Evolutionary conservation across 345 rosid genomes (phyloP).

Genomic region (Gossypium anomalum): DNA sequence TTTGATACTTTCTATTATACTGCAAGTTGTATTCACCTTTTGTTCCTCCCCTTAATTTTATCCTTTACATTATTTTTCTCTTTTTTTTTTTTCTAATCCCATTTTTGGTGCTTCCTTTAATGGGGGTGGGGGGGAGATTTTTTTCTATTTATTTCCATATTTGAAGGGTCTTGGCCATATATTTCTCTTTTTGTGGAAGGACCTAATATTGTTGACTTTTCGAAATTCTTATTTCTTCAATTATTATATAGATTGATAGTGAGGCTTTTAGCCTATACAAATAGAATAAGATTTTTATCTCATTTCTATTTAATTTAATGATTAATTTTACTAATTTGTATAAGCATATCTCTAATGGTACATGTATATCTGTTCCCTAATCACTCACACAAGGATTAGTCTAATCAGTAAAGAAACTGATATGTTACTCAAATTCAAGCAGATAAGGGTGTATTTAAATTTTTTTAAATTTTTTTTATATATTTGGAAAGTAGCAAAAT

Average conservation of each 20-base stretch:
- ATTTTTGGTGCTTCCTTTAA: not conserved
- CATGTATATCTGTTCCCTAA: not conserved
- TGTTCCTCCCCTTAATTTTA: not conserved
- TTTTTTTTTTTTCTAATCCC: not conserved
- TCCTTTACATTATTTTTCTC: not conserved
- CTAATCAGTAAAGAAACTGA: not conserved
- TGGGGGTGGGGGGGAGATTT: slow-evolving; percentile 10
- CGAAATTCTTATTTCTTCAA: not conserved
- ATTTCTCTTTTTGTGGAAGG: not conserved
- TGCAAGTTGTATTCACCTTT: not conserved
- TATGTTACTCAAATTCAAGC: not conserved
- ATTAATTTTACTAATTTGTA: not conserved
- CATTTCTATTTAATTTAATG: not conserved
- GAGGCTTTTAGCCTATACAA: not conserved
- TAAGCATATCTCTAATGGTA: not conserved
- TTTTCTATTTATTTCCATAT: slow-evolving; percentile 12
- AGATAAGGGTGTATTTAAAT: not conserved
- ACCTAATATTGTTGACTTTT: slow-evolving; percentile 10
- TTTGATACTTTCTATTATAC: not conserved
- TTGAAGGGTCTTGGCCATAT: not conserved
- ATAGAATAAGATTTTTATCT: not conserved
- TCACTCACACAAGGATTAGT: not conserved
- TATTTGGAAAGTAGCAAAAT: too few relatives aligned
- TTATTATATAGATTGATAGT: not conserved
- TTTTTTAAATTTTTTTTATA: not conserved